Conservation (phyloP, 176 grass and related monocot genomes). For the Paspalum notatum region DNA sequence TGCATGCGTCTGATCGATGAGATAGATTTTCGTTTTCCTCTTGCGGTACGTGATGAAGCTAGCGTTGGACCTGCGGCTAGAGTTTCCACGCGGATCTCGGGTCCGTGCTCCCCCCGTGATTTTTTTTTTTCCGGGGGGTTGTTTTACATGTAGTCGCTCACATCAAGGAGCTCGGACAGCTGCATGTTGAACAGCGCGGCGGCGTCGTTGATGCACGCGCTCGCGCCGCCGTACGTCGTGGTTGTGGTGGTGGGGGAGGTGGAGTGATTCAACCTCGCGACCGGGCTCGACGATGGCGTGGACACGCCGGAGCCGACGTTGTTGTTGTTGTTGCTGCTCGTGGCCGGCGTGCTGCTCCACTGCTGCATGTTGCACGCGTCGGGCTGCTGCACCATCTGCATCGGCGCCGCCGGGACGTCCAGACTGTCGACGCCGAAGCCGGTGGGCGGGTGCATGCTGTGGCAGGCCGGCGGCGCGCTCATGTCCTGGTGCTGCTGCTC, state of each 20-base stretch:
- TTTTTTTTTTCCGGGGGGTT: neutral
- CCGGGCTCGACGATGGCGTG: constrained; percentile 63
- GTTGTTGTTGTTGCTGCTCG: constrained; percentile 43
- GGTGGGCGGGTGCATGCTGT: neutral
- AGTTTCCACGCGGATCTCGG: neutral
- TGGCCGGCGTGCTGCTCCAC: constrained; percentile 37
- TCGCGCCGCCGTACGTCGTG: constrained; percentile 4
- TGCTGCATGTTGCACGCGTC: constrained; percentile 48
- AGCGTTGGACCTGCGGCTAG: neutral
- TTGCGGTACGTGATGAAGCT: constrained; percentile 20
- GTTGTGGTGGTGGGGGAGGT: neutral
- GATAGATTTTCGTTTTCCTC: constrained; percentile 27
- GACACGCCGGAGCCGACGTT: constrained; percentile 54
- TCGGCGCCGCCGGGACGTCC: constrained; percentile 41
- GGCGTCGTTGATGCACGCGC: constrained; percentile 14
- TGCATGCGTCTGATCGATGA: neutral
- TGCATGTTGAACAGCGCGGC: constrained; percentile 51
- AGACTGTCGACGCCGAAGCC: constrained; percentile 16
- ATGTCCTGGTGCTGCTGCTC: constrained; percentile 36
- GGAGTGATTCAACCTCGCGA: constrained; percentile 27
- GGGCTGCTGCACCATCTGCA: constrained; percentile 35
- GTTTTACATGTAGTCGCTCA: constrained; percentile 61
- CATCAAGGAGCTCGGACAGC: constrained; percentile 54
- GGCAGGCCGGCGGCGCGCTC: constrained; percentile 2
- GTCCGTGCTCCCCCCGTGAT: constrained; percentile 18